Evolutionary conservation across 495 filamentous ascomycete genomes (phyloP).

Genomic region (Neohortaea acidophila): DNA sequence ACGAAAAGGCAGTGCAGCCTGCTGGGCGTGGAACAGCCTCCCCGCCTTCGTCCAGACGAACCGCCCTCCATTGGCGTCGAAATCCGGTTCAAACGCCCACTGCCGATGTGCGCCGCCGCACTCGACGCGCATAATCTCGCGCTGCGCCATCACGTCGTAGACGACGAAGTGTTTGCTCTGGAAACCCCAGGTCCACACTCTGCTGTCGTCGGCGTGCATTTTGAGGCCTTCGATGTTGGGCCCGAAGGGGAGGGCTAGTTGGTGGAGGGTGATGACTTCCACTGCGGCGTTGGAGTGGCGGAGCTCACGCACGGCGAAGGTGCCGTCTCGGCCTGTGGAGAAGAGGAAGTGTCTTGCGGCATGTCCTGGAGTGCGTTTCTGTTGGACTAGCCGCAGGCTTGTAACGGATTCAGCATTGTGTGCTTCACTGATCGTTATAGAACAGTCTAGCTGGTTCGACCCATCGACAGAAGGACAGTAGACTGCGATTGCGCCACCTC

Average conservation of each 20-base stretch:
- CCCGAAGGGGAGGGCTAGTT: conserved; percentile 43
- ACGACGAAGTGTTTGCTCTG: conserved; percentile 59
- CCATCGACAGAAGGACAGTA: background rate
- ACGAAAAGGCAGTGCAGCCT: conserved; percentile 32
- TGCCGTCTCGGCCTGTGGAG: conserved; percentile 60
- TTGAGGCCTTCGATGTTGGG: conserved; percentile 54
- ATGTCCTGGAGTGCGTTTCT: too few relatives aligned
- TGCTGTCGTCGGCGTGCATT: conserved; percentile 32
- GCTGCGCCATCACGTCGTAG: conserved; percentile 53
- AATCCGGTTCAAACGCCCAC: conserved; percentile 43
- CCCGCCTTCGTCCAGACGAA: conserved; percentile 46
- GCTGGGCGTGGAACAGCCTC: conserved; percentile 36
- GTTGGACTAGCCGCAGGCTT: too few relatives aligned
- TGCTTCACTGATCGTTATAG: background rate
- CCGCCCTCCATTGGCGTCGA: conserved; percentile 22
- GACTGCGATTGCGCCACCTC: background rate
- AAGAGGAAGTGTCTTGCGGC: conserved; percentile 33
- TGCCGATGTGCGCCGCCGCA: conserved; percentile 72
- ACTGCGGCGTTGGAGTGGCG: conserved; percentile 11
- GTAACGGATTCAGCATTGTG: too few relatives aligned
- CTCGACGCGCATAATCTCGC: conserved; percentile 50
- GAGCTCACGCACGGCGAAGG: conserved; percentile 42
- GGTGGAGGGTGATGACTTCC: conserved; percentile 33
- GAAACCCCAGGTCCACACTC: conserved; percentile 71
- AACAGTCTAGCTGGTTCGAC: background rate